Evolutionary conservation across 1,139 yeast genomes (phyloP), one percentile per base, ranked within the genome.

Genomic region (Pneumocystis carinii): DNA sequence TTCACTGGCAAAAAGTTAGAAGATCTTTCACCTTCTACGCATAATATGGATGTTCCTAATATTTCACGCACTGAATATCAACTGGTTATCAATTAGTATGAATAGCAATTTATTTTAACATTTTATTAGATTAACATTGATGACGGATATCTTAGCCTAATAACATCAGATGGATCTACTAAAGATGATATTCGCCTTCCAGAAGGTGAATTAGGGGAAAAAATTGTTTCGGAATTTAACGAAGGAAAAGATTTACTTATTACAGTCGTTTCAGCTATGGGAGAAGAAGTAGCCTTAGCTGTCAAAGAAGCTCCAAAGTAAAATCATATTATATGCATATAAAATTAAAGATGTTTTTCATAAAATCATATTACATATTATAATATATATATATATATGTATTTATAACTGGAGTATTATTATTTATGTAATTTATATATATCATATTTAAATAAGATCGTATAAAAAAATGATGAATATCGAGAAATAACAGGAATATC

Each of bases 11-110:
- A 92, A 90, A 92, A 92, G 84, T 86, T 90, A 80, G 98, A 92
- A 84, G 98, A 92, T 81, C 87, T 92, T 79, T 92, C 98, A 72
- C 98, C 98, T 81, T 92, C 98, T 70, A 92, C 98, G 83, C 98
- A 92, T 85, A 92, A 92, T 83, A 90, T 92, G 97, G 97, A 92
- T 81, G 97, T 92, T 77, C 98, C 98, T 81, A 86, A 89, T 78
- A 98, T 92, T 75, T 75, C 78, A 76, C 94, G 98, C 86, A 83
- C 85, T 73, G 98, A 92, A 83, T 92, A 69, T 86, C 96, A 88
- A 83, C 87, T 92, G 80, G 66, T 65, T 24, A 66, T 58, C 17
- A 15, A 29, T 59, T 55, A 39, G 14, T n/a, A 59, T 59, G 59
- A 24, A 27, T 39, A 59, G 8, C 19, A 10, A 10, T 53, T 37